These are phyloP conservation scores for Cytospora paraplurivora DNA, from an alignment of 2,329 filamentous ascomycete genomes.

Conservation along the genomic window DNA sequence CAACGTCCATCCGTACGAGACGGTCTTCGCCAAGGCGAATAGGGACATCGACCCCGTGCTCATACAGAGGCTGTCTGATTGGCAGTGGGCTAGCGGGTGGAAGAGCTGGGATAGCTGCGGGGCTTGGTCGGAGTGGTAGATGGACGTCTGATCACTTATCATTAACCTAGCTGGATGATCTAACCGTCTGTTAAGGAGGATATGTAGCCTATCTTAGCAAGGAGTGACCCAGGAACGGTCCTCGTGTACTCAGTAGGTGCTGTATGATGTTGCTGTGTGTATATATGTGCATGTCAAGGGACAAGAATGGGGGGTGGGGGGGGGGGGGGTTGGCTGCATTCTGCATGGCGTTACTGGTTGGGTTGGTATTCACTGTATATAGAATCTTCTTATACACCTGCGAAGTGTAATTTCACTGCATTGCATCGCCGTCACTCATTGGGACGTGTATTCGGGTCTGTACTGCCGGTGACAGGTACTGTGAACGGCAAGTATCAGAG, in stretches of 20 bases:
- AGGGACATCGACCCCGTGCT: conserved; percentile 35
- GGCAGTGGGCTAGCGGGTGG: conserved; percentile 33
- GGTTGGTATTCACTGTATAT: background rate
- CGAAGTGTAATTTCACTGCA: background rate
- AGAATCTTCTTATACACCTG: background rate
- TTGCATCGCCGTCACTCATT: background rate
- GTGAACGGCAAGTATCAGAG: too few species aligned
- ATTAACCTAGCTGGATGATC: background rate
- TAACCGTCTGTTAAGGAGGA: background rate
- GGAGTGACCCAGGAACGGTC: background rate
- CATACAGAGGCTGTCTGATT: conserved; percentile 36
- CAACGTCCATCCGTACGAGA: conserved; percentile 42
- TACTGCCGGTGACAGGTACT: too few species aligned
- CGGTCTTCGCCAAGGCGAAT: conserved; percentile 40
- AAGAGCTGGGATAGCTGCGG: conserved; percentile 34
- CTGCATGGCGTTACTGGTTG: background rate
- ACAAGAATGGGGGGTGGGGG: background rate
- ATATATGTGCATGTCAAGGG: background rate
- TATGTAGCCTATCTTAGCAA: background rate
- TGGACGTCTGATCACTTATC: background rate
- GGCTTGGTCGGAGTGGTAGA: conserved; percentile 25
- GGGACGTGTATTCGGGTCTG: background rate
- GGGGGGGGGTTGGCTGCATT: background rate
- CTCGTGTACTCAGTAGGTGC: background rate
- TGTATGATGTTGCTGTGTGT: background rate